Conservation (phyloP, 805 yeast species). For the Starmerella riodocensis region DNA sequence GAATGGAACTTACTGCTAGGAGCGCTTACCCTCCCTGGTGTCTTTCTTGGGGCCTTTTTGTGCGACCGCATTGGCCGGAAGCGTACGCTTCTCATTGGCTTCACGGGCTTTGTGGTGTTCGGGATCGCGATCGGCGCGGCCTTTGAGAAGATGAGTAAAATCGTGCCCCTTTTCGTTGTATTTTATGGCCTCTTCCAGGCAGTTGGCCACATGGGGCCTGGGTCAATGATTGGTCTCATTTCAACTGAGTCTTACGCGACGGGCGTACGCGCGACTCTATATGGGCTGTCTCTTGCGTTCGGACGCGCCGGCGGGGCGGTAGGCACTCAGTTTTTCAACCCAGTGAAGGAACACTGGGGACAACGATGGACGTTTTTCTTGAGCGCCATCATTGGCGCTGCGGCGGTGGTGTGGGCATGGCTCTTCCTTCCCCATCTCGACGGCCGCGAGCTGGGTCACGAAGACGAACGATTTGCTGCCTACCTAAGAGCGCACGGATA, state of each 20-base stretch:
- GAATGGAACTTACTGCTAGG: constrained; percentile 63
- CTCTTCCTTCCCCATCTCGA: constrained; percentile 53
- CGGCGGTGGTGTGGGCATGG: constrained; percentile 47
- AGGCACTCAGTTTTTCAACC: constrained; percentile 60
- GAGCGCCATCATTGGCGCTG: constrained; percentile 57
- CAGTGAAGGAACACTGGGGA: constrained; percentile 53
- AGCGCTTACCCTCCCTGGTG: constrained; percentile 56
- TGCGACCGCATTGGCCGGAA: constrained; percentile 58
- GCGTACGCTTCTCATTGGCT: constrained; percentile 58
- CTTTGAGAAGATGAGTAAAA: constrained; percentile 41
- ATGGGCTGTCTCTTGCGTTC: constrained; percentile 63
- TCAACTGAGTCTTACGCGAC: constrained; percentile 63
- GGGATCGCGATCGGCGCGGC: constrained; percentile 34
- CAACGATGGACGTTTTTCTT: constrained; percentile 65
- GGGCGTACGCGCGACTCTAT: constrained; percentile 61
- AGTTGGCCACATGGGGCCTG: constrained; percentile 66
- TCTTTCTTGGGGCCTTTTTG: constrained; percentile 52
- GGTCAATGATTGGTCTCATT: constrained; percentile 55
- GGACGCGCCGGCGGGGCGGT: constrained; percentile 80
- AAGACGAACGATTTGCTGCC: constrained; percentile 49
- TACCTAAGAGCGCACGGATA: constrained; percentile 49
- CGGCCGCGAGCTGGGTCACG: constrained; percentile 52
- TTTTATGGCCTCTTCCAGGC: constrained; percentile 63
- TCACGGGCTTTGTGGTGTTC: constrained; percentile 53
- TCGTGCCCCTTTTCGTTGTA: constrained; percentile 50